These are phyloP conservation scores for Linderniella brevidens DNA, from an alignment of 257 asterid species.

Conservation along the genomic window DNA sequence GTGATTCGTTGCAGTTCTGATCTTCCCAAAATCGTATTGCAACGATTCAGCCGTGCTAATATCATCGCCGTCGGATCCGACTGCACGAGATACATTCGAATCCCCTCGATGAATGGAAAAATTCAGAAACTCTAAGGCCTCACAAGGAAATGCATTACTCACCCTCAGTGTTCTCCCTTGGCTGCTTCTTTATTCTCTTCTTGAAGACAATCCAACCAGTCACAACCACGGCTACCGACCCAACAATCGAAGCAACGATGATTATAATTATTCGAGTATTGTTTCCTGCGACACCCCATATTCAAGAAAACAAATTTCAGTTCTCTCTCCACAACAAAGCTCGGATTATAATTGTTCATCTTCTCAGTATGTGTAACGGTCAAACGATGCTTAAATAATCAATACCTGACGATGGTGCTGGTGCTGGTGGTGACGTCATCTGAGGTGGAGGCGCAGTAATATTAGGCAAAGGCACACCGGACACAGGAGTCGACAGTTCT, in stretches of 20 bases:
- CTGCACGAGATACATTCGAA: not conserved
- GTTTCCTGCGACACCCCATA: slow-evolving; percentile 8
- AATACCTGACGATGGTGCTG: not conserved
- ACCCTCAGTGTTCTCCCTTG: not conserved
- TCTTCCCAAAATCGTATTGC: slow-evolving; percentile 9
- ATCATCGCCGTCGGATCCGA: slow-evolving; percentile 4
- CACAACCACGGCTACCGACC: not conserved
- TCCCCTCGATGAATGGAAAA: not conserved
- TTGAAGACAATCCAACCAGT: not conserved
- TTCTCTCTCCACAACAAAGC: too few relatives aligned
- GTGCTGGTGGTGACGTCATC: not conserved
- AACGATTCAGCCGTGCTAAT: slow-evolving; percentile 5
- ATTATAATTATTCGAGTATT: not conserved
- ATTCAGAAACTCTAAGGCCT: too few relatives aligned
- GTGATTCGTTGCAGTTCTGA: slow-evolving; percentile 10
- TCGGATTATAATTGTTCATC: too few relatives aligned
- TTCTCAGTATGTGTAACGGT: too few relatives aligned
- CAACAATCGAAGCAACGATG: slow-evolving; percentile 1
- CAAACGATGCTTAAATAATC: too few relatives aligned
- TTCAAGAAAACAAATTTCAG: not conserved
- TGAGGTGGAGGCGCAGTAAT: not conserved
- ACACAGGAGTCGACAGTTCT: slow-evolving; percentile 8
- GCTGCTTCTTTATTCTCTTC: not conserved
- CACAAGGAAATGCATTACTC: too few relatives aligned
- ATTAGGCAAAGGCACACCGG: slow-evolving; percentile 6